These are phyloP conservation scores for Penicillium hordei DNA, from an alignment of 2,329 filamentous ascomycete species.

Conservation along the genomic window DNA sequence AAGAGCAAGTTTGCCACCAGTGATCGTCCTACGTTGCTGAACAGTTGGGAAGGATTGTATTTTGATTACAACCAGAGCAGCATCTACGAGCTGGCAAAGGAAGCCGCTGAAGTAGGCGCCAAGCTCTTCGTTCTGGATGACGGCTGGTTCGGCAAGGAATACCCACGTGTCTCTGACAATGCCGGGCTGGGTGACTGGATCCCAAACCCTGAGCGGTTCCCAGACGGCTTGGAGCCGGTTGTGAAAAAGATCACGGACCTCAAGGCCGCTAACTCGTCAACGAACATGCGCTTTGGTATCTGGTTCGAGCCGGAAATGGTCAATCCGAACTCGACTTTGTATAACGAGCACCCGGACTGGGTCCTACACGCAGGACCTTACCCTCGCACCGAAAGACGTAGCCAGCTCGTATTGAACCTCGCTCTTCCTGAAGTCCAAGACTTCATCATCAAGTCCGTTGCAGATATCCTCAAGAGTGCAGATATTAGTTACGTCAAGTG, in stretches of 20 bases:
- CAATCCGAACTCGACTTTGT: slow-evolving; percentile 61
- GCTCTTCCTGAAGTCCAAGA: slow-evolving; percentile 63
- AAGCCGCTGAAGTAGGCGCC: slow-evolving; percentile 60
- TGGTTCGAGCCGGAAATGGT: slow-evolving; percentile 72
- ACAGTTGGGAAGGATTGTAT: slow-evolving; percentile 65
- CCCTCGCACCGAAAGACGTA: slow-evolving; percentile 55
- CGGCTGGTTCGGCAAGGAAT: slow-evolving; percentile 66
- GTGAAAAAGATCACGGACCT: slow-evolving; percentile 54
- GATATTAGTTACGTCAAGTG: slow-evolving; percentile 64
- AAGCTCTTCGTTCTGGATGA: slow-evolving; percentile 66
- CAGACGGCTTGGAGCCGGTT: slow-evolving; percentile 55
- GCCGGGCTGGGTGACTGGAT: slow-evolving; percentile 65
- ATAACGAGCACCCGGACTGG: slow-evolving; percentile 64
- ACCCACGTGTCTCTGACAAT: slow-evolving; percentile 58
- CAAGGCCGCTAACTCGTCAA: slow-evolving; percentile 48
- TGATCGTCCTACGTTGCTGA: slow-evolving; percentile 58
- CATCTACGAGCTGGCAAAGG: slow-evolving; percentile 56
- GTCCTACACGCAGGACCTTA: slow-evolving; percentile 59
- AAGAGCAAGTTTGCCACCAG: slow-evolving; percentile 55
- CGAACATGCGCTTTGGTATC: slow-evolving; percentile 59
- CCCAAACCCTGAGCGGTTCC: slow-evolving; percentile 59
- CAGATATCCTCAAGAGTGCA: slow-evolving; percentile 54
- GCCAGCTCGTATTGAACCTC: slow-evolving; percentile 63
- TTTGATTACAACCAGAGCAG: slow-evolving; percentile 60
- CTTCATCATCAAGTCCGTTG: slow-evolving; percentile 58